Base-by-base conservation (phyloP, 352 stramenopile genomes). In the Phytophthora ramorum region DNA sequence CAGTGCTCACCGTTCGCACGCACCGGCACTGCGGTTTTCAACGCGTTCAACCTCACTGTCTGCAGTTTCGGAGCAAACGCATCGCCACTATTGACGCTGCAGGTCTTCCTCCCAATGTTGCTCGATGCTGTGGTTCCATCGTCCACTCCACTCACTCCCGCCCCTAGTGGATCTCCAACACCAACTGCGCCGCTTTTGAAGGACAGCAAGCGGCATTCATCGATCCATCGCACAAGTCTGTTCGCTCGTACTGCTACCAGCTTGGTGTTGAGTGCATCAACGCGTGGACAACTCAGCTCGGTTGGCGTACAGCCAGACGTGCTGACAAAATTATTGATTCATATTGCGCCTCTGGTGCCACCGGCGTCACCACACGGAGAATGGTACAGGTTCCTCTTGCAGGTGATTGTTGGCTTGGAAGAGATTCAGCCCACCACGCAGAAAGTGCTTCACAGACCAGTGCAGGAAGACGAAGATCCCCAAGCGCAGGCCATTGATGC, bases 21-120 rank as follows among this genome's bases (percentile, higher is more conserved):
- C 3, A 47, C 76, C 1, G 81, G 76, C 34, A 69, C 67, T 16
- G 70, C 70, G 0, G 63, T 88, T 10, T 87, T 83, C 50, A 88
- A 73, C 22, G 56, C 69, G 10, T 75, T 87, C 50, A 90, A 87
- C 32, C 17, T 17, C 1, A 53, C 38, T 3, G 17, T 66, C 16
- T 6, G 14, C n/a, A 30, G 17, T 7, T 22, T 4, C 13, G 50
- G 32, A 20, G 9, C 30, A 6, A 48, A 59, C 4, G 9, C 28
- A 16, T 69, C 66, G 4, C 66, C 73, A 22, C 58, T 62, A 16
- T 44, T 83, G 35, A 59, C 58, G 38, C 59, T 83, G 24, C 62
- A 75, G 14, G 38, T 72, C 1, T 81, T 79, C 51, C 19, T 81
- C 3, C 62, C 79, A 2, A 66, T 86, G 10, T 73, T 79, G 22